Conservation (phyloP, 495 filamentous ascomycete species). For the Penicillium crystallinum region DNA sequence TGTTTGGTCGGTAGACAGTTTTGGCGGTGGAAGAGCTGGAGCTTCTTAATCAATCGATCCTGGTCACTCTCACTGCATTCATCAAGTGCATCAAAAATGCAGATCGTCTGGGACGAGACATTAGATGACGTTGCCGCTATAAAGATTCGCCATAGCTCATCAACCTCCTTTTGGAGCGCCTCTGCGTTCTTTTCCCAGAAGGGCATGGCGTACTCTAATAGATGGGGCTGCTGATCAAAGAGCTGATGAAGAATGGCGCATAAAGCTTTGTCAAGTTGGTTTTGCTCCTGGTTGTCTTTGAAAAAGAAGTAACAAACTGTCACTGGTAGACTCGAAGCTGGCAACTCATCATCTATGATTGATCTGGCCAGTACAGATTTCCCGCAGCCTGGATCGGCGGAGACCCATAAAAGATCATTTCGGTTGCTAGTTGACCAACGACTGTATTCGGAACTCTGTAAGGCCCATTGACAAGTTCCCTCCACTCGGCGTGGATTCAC, state of each 20-base stretch:
- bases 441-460: too few species aligned
- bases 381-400: constrained; percentile 33
- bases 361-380: constrained; percentile 37
- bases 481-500: too few species aligned
- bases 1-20: not conserved
- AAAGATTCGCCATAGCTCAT: constrained; percentile 22
- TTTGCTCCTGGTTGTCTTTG: constrained; percentile 36
- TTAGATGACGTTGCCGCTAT: constrained; percentile 5
- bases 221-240: constrained; percentile 11
- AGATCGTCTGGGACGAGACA: constrained; percentile 9
- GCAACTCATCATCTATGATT: constrained; percentile 10
- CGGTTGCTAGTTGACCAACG: too few species aligned
- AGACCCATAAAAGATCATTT: too few species aligned
- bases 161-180: constrained; percentile 18
- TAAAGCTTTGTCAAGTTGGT: constrained; percentile 25
- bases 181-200: constrained; percentile 23
- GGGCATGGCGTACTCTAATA: constrained; percentile 22
- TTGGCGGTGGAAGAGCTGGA: not conserved
- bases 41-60: constrained; percentile 19
- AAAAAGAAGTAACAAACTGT: constrained; percentile 45
- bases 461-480: too few species aligned
- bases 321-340: not conserved
- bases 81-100: constrained; percentile 40
- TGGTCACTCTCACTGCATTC: constrained; percentile 27
- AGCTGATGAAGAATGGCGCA: constrained; percentile 41